Conservation (phyloP, 257 asterid species). For the Lavandula angustifolia region DNA sequence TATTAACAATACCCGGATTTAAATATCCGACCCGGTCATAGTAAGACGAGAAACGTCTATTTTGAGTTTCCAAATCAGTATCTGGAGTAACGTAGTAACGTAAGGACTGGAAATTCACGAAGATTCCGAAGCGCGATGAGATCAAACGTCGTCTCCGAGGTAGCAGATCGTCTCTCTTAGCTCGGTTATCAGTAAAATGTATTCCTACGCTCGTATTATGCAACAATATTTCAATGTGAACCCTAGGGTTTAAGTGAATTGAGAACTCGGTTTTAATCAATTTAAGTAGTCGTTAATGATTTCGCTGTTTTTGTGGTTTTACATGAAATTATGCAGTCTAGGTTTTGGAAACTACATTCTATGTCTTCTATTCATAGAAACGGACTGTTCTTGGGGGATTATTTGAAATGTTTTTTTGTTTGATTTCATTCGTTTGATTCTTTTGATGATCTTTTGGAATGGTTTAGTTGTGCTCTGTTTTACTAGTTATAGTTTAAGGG, state of each 20-base stretch:
- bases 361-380: background rate
- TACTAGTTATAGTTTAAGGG: background rate
- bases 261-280: slow-evolving; percentile 18
- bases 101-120: slow-evolving; percentile 39
- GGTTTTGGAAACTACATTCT: slow-evolving; percentile 21
- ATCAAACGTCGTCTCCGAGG: slow-evolving; percentile 88
- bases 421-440: background rate
- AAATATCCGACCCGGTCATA: slow-evolving; percentile 32
- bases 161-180: slow-evolving; percentile 29
- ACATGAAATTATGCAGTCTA: background rate
- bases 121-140: slow-evolving; percentile 58
- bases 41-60: background rate
- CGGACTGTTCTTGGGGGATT: background rate
- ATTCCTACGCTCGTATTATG: background rate
- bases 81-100: slow-evolving; percentile 25
- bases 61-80: slow-evolving; percentile 23
- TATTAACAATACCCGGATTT: background rate
- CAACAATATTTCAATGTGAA: slow-evolving; percentile 16
- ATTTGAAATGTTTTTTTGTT: background rate
- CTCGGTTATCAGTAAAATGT: slow-evolving; percentile 20
- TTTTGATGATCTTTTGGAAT: slow-evolving; percentile 7
- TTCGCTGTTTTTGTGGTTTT: background rate
- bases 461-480: background rate
- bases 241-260: slow-evolving; percentile 37
- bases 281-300: slow-evolving; percentile 1